Evolutionary conservation across 306 rosid species (phyloP).

Genomic region (Bauhinia variegata): DNA sequence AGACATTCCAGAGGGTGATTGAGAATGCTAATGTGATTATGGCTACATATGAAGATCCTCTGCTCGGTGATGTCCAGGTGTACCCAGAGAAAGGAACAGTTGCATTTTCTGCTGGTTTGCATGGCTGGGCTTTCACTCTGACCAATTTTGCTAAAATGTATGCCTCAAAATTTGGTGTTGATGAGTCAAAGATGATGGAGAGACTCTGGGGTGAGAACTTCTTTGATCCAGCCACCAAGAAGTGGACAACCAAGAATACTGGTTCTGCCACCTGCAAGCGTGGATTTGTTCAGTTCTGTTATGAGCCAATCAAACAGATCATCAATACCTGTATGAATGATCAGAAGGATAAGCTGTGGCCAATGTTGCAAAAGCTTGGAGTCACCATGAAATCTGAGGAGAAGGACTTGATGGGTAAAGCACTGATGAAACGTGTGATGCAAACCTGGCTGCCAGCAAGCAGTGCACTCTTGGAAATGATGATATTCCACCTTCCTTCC

Average conservation of each 20-base stretch:
- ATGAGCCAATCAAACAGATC: constrained; percentile 89
- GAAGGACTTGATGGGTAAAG: constrained; percentile 78
- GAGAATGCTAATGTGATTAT: constrained; percentile 96
- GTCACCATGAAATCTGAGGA: constrained; percentile 80
- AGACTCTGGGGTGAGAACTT: constrained; percentile 69
- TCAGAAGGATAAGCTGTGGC: constrained; percentile 96
- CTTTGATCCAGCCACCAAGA: constrained; percentile 66
- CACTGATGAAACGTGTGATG: constrained; percentile 94
- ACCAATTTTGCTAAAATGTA: constrained; percentile 92
- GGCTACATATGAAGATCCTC: constrained; percentile 89
- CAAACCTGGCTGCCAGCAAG: constrained; percentile 97
- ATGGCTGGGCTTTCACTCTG: constrained; percentile 92
- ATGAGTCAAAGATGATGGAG: constrained; percentile 63
- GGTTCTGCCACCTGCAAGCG: constrained; percentile 59
- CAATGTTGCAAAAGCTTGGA: constrained; percentile 75
- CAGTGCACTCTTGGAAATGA: constrained; percentile 80
- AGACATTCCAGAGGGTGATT: constrained; percentile 75
- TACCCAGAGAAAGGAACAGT: constrained; percentile 97
- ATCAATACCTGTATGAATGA: constrained; percentile 85
- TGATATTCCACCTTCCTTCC: constrained; percentile 91
- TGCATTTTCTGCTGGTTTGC: constrained; percentile 97
- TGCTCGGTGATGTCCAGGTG: constrained; percentile 80
- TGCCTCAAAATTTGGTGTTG: constrained; percentile 92
- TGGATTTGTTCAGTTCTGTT: constrained; percentile 88
- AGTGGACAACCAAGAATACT: constrained; percentile 62